phyloP scores from a whole-genome alignment of 371 early-diverging fungal species.

The Fennellomyces sp. region DNA sequence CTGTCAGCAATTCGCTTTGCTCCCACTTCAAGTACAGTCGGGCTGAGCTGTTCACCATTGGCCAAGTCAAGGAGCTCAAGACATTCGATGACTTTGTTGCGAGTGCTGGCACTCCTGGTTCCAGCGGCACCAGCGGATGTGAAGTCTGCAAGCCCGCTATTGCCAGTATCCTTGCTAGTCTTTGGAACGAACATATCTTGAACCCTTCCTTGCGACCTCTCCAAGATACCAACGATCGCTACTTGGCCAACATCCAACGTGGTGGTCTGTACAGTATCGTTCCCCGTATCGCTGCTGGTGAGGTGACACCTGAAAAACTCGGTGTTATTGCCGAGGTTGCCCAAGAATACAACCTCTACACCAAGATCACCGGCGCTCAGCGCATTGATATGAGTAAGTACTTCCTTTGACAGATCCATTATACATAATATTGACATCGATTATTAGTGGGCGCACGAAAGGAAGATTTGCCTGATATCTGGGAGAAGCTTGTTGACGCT shows the following conservation, averaged over 20 bases:
- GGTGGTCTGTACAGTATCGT: conserved; percentile 73
- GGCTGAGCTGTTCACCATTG: conserved; percentile 65
- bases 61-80: conserved; percentile 56
- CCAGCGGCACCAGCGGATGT: conserved; percentile 40
- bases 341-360: conserved; percentile 63
- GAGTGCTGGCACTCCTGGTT: conserved; percentile 40
- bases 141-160: conserved; percentile 69
- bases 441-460: conserved; percentile 63
- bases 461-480: conserved; percentile 65
- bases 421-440: neutral
- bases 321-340: conserved; percentile 62
- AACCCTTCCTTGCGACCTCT: conserved; percentile 44
- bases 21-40: conserved; percentile 65
- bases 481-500: conserved; percentile 64
- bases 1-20: conserved; percentile 56
- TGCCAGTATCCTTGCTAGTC: conserved; percentile 68
- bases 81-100: conserved; percentile 54
- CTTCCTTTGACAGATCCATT: neutral
- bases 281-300: conserved; percentile 70
- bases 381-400: conserved; percentile 55
- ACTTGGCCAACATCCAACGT: conserved; percentile 72
- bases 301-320: conserved; percentile 69
- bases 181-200: conserved; percentile 69
- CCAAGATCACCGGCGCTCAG: conserved; percentile 72
- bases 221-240: conserved; percentile 78